Conservation (phyloP, 2,329 filamentous ascomycete species). For the Diaporthe australafricana region DNA sequence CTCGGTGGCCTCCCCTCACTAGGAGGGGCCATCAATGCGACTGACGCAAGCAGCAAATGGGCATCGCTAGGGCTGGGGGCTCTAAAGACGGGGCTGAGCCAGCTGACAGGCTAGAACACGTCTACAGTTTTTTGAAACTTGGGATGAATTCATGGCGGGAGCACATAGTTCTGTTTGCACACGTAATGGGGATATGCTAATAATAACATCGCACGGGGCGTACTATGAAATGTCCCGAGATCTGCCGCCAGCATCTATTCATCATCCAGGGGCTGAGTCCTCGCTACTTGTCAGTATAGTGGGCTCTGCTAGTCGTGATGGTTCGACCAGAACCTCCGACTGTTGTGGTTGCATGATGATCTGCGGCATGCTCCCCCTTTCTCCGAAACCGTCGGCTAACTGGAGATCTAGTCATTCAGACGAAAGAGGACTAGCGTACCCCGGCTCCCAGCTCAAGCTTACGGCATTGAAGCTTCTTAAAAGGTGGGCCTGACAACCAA, state of each 20-base stretch:
- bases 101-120: background rate
- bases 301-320: background rate
- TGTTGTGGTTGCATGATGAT: conserved; percentile 11
- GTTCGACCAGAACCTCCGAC: background rate
- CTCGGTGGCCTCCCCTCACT: background rate
- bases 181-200: background rate
- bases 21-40: background rate
- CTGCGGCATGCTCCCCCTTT: conserved; percentile 14
- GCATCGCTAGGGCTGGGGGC: background rate
- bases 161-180: background rate
- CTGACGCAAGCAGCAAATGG: background rate
- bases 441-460: background rate
- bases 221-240: background rate
- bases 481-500: background rate
- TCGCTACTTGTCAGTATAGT: background rate
- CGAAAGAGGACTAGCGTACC: background rate
- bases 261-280: conserved; percentile 1
- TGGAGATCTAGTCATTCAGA: background rate
- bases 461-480: conserved; percentile 2
- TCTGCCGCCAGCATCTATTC: background rate
- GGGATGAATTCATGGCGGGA: background rate
- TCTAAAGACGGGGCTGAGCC: background rate
- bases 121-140: background rate
- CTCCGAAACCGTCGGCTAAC: conserved; percentile 2
- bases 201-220: background rate